phyloP scores from a whole-genome alignment of 148 eudicot genomes.

The Chenopodium berlandieri region DNA sequence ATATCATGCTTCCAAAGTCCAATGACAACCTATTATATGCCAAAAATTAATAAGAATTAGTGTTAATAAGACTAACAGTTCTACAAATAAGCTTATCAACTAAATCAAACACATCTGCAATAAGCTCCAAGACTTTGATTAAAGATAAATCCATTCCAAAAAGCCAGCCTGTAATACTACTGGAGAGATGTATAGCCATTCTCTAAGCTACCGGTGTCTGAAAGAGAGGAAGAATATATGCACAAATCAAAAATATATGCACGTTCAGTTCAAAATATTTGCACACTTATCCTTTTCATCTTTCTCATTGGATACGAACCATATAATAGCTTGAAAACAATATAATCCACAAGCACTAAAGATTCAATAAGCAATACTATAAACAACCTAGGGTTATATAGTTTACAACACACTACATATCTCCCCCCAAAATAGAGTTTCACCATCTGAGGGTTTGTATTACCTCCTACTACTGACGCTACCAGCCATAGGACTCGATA shows the following conservation, averaged over 20 bases:
- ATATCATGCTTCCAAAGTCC: conserved; percentile 74
- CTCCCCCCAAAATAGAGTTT: neutral
- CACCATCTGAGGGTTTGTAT: neutral
- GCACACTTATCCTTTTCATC: no score
- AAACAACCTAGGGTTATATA: neutral
- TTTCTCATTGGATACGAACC: neutral
- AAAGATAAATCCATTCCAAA: neutral
- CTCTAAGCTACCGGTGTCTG: neutral
- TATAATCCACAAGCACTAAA: neutral
- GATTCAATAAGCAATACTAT: neutral
- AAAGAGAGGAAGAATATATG: neutral
- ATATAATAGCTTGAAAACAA: neutral
- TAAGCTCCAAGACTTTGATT: neutral
- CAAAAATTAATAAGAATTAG: conserved; percentile 1
- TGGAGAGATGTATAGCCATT: neutral
- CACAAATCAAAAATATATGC: no score
- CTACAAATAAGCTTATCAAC: neutral
- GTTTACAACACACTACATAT: neutral
- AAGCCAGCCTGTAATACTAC: neutral
- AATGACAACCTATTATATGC: conserved; percentile 58
- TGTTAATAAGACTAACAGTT: neutral
- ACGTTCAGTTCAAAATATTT: no score
- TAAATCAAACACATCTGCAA: neutral
- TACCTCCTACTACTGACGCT: conserved; percentile 61
- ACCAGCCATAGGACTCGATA: conserved; percentile 40